Evolutionary conservation across 225 moss, liverwort and hornwort species (phyloP), one percentile per base, ranked within the genome.

Genomic region (Straminergon stramineum): DNA sequence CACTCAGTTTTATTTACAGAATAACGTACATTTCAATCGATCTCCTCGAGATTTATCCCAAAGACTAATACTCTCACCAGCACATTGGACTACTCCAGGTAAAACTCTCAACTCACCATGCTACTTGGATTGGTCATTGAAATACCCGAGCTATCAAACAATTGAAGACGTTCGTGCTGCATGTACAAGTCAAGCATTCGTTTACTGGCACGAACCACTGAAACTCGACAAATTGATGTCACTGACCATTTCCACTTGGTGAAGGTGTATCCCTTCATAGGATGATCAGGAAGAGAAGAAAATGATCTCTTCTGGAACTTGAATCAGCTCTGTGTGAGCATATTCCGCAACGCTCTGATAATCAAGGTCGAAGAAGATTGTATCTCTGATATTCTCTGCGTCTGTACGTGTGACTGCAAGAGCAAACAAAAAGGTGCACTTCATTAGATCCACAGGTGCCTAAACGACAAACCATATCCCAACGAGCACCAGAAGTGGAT

Each of bases 281-380:
- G 24, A 73, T 60, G 34, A 58, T 32, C 60, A 74, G 34, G 63
- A 52, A 76, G 64, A 76, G 19, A 52, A 15, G 60, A 21, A 11
- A 48, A 61, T 60, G 61, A 71, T 70, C 69, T 51, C 41, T 45
- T 57, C 18, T 5, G 79, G 41, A 57, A 57, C 34, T 32, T 43
- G 57, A 67, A 34, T 90, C 67, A 92, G 41, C 43, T 66, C 18
- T 61, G 21, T 14, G 69, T 32, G 5, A 92, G 92, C 51, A 89
- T 23, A 32, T 48, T 60, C 55, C 27, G 68, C 27, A 92, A 75
- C 27, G 79, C 89, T 45, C 75, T 41, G 78, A 32, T 82, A 43
- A 92, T 88, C 90, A 84, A 41, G 79, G 24, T 86, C 86, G 90
- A 88, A 51, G 89, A 86, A 43, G 79, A 66, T 45, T 84, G 86